phyloP scores from a whole-genome alignment of 2,329 filamentous ascomycete genomes.

The Escovopsis sp. region DNA sequence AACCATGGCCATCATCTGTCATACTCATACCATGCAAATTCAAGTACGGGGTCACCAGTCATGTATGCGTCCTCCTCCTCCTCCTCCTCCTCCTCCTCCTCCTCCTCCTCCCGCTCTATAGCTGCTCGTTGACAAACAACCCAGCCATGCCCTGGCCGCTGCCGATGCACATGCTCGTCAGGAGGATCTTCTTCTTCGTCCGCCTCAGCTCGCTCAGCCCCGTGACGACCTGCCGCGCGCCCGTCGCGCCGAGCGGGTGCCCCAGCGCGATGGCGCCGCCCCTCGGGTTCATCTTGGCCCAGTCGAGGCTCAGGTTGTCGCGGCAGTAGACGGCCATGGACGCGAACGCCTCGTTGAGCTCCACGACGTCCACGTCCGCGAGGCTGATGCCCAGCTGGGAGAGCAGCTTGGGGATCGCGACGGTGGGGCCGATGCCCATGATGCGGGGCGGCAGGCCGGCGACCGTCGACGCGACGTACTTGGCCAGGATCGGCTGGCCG shows the following conservation, averaged over 20 bases:
- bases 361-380: constrained; percentile 74
- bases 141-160: constrained; percentile 56
- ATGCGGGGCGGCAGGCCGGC: constrained; percentile 82
- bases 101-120: constrained; percentile 1
- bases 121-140: constrained; percentile 28
- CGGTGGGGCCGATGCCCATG: constrained; percentile 82
- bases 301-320: constrained; percentile 53
- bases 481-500: constrained; percentile 81
- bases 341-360: constrained; percentile 96
- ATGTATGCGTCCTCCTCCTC: not conserved
- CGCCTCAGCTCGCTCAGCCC: constrained; percentile 72
- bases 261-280: constrained; percentile 74
- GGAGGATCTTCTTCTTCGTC: constrained; percentile 74
- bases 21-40: too few species aligned
- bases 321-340: constrained; percentile 95
- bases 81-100: not conserved
- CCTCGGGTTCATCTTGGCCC: constrained; percentile 63
- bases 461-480: constrained; percentile 84
- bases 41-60: too few species aligned
- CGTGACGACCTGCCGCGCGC: constrained; percentile 72
- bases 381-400: constrained; percentile 61
- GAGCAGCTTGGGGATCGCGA: constrained; percentile 71
- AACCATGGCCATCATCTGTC: too few species aligned
- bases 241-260: constrained; percentile 68
- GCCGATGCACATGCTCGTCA: constrained; percentile 82